phyloP scores from a whole-genome alignment of 2,329 filamentous ascomycete species.

The Alternaria tenuissima region DNA sequence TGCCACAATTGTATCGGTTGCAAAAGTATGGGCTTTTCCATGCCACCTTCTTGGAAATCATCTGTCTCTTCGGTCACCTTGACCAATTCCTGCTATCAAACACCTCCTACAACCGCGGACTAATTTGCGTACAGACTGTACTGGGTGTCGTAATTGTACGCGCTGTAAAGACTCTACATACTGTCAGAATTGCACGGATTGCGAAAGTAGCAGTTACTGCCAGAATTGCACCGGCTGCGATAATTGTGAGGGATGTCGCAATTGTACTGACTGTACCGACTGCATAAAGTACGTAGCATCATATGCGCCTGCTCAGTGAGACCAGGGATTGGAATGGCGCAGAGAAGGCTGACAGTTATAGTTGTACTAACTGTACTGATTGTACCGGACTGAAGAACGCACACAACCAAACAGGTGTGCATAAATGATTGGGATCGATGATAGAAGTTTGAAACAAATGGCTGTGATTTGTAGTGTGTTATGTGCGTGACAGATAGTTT shows the following conservation, averaged over 20 bases:
- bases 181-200: slow-evolving; percentile 6
- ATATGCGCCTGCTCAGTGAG: not conserved
- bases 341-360: slow-evolving; percentile 5
- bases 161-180: slow-evolving; percentile 3
- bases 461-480: not conserved
- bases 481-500: not conserved
- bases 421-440: slow-evolving; percentile 2
- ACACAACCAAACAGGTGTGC: slow-evolving; percentile 13
- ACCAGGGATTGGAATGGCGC: not conserved
- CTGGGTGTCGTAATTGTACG: slow-evolving; percentile 2
- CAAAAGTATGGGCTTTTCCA: not conserved
- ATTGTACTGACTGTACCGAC: slow-evolving; percentile 8
- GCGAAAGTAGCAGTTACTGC: not conserved
- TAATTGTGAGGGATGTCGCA: slow-evolving; percentile 1
- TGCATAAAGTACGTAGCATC: slow-evolving; percentile 3
- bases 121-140: slow-evolving; percentile 9
- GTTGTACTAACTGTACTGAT: slow-evolving; percentile 16
- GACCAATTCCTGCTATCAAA: not conserved
- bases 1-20: not conserved
- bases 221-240: slow-evolving; percentile 10
- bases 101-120: not conserved
- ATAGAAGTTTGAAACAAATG: not conserved
- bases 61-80: not conserved
- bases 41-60: not conserved
- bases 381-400: slow-evolving; percentile 15